Evolutionary conservation across 257 asterid genomes (phyloP).

Genomic region (Scutellaria baicalensis): DNA sequence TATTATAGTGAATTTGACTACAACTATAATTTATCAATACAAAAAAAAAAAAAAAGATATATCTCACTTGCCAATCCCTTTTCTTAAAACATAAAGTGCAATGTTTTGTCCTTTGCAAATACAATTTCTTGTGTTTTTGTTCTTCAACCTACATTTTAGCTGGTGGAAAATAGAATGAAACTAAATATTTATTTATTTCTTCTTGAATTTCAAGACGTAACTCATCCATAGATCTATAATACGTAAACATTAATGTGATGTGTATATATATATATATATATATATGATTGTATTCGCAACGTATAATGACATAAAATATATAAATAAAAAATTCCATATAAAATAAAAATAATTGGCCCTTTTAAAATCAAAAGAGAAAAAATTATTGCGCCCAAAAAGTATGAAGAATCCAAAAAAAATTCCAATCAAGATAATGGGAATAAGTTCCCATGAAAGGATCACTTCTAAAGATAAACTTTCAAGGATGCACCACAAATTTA

Average conservation of each 20-base stretch:
- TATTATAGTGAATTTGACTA: not conserved
- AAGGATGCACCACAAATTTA: constrained; percentile 14
- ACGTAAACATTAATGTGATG: not conserved
- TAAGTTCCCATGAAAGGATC: constrained; percentile 17
- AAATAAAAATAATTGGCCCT: not conserved
- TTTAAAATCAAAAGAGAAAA: not conserved
- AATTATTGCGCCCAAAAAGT: not conserved
- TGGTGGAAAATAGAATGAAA: not conserved
- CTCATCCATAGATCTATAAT: not conserved
- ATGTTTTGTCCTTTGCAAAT: not conserved
- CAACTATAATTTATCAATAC: not conserved
- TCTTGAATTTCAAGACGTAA: not conserved
- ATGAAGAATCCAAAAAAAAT: constrained; percentile 11
- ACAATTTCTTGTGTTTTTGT: not conserved
- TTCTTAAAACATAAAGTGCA: not conserved
- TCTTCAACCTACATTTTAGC: not conserved
- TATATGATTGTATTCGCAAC: no score
- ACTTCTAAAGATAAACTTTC: constrained; percentile 19
- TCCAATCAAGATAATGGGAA: constrained; percentile 24
- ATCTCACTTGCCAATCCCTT: not conserved
- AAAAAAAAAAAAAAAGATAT: not conserved
- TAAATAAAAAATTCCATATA: not conserved
- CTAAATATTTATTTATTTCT: not conserved
- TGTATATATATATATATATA: no score
- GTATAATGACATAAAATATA: not conserved